Evolutionary conservation across 2,329 filamentous ascomycete species (phyloP), one percentile per base, ranked within the genome.

Genomic region (Sporothrix euskadiensis): DNA sequence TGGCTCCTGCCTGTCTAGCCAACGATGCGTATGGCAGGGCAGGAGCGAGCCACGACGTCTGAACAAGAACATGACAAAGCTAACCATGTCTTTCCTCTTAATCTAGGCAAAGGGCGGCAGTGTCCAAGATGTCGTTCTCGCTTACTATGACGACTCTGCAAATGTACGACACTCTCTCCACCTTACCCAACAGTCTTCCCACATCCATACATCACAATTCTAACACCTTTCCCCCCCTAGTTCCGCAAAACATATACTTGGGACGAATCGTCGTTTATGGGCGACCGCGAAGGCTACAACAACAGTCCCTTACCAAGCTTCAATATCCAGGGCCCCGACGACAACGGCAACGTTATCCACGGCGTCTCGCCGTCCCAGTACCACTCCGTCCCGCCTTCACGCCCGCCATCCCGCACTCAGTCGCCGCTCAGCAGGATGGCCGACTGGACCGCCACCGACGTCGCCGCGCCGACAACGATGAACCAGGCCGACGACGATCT

Each of bases 361-460:
- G 84, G 84, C 26, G 79, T 83, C 12, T 81, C 84, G 7, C 82
- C 84, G 1, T 82, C 83, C 52, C 79, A 80, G 63, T 84, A 84
- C 73, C 82, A 81, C 49, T 80, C 81, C 9, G 82, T 82, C 39
- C 85, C 86, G 5, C 87, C 88, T 0, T 90, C 89, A 22, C 84
- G 89, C 73, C 89, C 89, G n/a, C 89, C 89, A 1, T 91, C 89
- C 30, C 83, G 88, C 79, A 85, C 85, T 75, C 84, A 84, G 77
- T 90, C 89, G 47, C 88, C 89, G 9, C 79, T 89, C 74, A 83
- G 85, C 79, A 86, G 82, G 76, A 81, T 87, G 75, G 81, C 84
- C 76, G 85, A 88, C 71, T 85, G 85, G 81, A 82, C 82, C 73
- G 80, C 82, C 3, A 39, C 39, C 26, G 71, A 39, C 39, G 30